Percentiles rank a stretch among this genome's conserved stretches.
Conservation (phyloP, 2,329 filamentous ascomycete species). For the Waltergamsia citrina region DNA sequence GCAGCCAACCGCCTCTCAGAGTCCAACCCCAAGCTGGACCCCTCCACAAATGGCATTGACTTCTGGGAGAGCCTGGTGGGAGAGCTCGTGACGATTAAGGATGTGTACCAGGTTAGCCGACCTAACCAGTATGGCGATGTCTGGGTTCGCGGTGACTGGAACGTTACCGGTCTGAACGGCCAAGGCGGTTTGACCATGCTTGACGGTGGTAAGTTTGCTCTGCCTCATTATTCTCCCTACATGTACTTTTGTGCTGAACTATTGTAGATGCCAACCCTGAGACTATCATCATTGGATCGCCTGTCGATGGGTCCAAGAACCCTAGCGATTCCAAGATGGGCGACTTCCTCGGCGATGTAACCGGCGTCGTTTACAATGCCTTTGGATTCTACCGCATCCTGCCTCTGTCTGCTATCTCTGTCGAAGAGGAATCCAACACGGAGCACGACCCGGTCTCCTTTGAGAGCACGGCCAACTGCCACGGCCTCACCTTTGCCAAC, state of each 20-base stretch:
- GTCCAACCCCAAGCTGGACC: slow-evolving; percentile 51
- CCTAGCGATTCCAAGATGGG: slow-evolving; percentile 51
- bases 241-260: no score
- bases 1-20: slow-evolving; percentile 46
- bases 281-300: slow-evolving; percentile 53
- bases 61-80: slow-evolving; percentile 65
- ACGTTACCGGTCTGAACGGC: slow-evolving; percentile 49
- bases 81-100: slow-evolving; percentile 55
- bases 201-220: slow-evolving; percentile 30
- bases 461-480: slow-evolving; percentile 44
- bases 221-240: no score
- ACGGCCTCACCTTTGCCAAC: slow-evolving; percentile 51
- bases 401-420: slow-evolving; percentile 46
- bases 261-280: slow-evolving; percentile 59
- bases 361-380: slow-evolving; percentile 55
- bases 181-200: slow-evolving; percentile 57
- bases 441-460: slow-evolving; percentile 43
- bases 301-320: slow-evolving; percentile 56
- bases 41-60: slow-evolving; percentile 55
- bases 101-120: slow-evolving; percentile 45
- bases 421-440: slow-evolving; percentile 33
- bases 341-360: slow-evolving; percentile 55
- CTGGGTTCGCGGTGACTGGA: slow-evolving; percentile 60
- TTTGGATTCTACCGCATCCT: slow-evolving; percentile 64
- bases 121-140: slow-evolving; percentile 59